Conservation (phyloP, 305 asterid genomes). For the Fraxinus platypoda region DNA sequence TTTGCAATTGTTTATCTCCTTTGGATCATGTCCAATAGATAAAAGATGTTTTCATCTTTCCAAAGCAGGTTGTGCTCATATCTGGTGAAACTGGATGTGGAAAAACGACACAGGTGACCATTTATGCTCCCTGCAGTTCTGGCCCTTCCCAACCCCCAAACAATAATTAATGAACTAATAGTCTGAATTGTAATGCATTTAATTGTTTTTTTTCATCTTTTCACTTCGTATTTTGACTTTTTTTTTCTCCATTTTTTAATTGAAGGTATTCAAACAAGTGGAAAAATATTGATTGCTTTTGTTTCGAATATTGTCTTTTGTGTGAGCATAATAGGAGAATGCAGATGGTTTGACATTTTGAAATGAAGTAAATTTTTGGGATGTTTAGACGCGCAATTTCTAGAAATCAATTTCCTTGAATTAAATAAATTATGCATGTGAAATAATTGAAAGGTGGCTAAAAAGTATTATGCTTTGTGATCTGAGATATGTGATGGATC, state of each 20-base stretch:
- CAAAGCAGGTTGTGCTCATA: constrained; percentile 79
- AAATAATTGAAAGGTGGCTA: background rate
- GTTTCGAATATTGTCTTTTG: background rate
- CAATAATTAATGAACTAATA: background rate
- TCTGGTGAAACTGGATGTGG: constrained; percentile 99
- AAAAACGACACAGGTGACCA: constrained; percentile 88
- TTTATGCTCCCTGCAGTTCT: constrained; percentile 16
- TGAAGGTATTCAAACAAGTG: background rate
- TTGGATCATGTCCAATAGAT: background rate
- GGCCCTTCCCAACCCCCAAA: constrained; percentile 6
- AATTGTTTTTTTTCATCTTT: background rate
- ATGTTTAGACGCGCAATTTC: background rate
- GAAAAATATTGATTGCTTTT: background rate
- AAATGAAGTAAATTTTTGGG: background rate
- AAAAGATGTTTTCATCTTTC: constrained; percentile 20
- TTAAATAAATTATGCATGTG: background rate
- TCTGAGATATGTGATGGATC: background rate
- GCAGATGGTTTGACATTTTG: background rate
- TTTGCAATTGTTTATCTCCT: constrained; percentile 6
- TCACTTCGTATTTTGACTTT: background rate
- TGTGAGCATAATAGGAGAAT: background rate
- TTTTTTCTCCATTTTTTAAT: background rate
- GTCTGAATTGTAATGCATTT: constrained; percentile 2
- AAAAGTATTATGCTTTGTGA: background rate
- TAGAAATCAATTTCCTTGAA: background rate